Evolutionary conservation across 441 rosid genomes (phyloP), one percentile per base, ranked within the genome.

Genomic region (Melastoma candidum): DNA sequence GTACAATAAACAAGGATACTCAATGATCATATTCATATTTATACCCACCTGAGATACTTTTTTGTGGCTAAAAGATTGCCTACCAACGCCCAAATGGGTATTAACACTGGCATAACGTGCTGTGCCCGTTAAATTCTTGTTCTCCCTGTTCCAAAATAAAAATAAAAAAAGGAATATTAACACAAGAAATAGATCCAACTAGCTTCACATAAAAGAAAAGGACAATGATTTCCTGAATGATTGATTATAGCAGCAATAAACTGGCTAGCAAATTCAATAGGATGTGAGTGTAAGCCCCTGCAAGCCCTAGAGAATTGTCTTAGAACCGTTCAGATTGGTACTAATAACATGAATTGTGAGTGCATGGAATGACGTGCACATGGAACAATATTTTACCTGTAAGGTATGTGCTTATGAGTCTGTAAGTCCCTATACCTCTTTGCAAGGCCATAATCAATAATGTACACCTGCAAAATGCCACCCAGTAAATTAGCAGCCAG

Each of bases 81-180:
- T 62, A 62, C 66, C 66, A 54, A 62, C 53, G 29, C 66, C 66
- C 0, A 62, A 59, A 47, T 62, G 66, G 26, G 66, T 62, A 44
- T 62, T 62, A 27, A 55, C 53, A 50, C 66, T 62, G 17, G 66
- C 66, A 62, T 62, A 62, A 44, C 66, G 58, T 12, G 66, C 66
- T 13, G 66, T 62, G 48, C 66, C 66, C 1, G 66, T 62, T 27
- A 62, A 55, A 49, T 62, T 62, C 66, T 62, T 62, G 58, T 62
- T 62, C 50, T 62, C 66, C 53, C 66, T 62, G 66, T 14, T 12
- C 12, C 5, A 17, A 55, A 9, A 47, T n/a, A 39, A 24, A 11
- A 56, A 39, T 17, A 13, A 11, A 13, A 39, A 48, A 56, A 5
- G 27, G 22, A 36, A 52, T 17, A 9, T 25, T 22, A 4, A 39